Percentiles rank a stretch among this genome's conserved stretches.
These are phyloP conservation scores for Salvia miltiorrhiza DNA, from an alignment of 257 asterid genomes.

Conservation along the genomic window DNA sequence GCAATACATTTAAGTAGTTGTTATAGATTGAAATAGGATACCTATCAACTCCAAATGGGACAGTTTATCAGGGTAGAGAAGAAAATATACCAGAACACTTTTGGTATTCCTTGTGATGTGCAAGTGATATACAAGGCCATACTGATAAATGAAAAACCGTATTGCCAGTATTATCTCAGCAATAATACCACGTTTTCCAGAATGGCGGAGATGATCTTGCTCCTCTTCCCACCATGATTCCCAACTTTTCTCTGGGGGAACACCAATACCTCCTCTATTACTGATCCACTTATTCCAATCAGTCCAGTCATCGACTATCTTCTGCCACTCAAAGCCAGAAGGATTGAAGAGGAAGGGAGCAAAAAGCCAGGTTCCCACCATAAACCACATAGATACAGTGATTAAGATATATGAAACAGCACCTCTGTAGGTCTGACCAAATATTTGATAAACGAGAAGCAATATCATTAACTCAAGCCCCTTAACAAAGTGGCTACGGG, in stretches of 20 bases:
- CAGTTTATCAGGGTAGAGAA: conserved; percentile 5
- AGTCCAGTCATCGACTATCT: conserved; percentile 97
- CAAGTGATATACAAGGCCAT: conserved; percentile 92
- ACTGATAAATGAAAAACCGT: conserved; percentile 88
- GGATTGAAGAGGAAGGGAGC: conserved; percentile 99
- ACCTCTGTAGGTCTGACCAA: conserved; percentile 71
- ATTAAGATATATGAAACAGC: conserved; percentile 72
- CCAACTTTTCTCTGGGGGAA: conserved; percentile 96
- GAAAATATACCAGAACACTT: conserved; percentile 67
- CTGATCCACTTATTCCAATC: conserved; percentile 99
- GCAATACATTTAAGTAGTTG: conserved; percentile 20
- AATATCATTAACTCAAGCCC: conserved; percentile 87
- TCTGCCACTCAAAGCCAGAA: conserved; percentile 99
- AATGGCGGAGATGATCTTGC: conserved; percentile 93
- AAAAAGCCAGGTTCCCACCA: conserved; percentile 98
- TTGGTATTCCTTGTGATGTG: conserved; percentile 49
- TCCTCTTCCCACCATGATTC: conserved; percentile 99
- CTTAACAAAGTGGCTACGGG: conserved; percentile 96
- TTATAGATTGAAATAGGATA: conserved; percentile 14
- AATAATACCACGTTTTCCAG: conserved; percentile 81
- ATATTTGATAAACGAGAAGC: conserved; percentile 80
- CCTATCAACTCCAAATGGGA: not conserved
- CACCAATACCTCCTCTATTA: conserved; percentile 97
- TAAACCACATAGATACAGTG: conserved; percentile 94
- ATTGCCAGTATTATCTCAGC: conserved; percentile 74